Base-by-base conservation (phyloP, 2,329 filamentous ascomycete species). In the Chaetomium sp. region DNA sequence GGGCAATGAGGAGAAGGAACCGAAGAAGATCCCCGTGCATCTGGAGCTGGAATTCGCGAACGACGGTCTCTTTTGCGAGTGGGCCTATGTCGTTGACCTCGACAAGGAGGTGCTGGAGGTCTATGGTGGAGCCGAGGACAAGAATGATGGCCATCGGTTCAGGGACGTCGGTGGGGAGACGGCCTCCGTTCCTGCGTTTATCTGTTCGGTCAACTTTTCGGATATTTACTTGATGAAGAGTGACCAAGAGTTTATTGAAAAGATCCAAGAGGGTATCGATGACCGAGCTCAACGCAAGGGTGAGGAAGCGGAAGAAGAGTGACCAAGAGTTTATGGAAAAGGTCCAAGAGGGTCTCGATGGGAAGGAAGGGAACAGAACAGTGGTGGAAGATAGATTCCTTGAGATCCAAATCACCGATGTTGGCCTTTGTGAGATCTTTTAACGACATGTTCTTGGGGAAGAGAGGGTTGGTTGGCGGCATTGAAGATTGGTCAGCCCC, bases 81-180 rank as follows among this genome's bases (percentile, higher is more conserved):
- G 67, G 67, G 65, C 27, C 10, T 68, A 67, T 35, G 65, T 68
- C 33, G 29, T 67, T 4, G 65, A 68, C 35, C 64, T 68, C 12
- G 65, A 68, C 62, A 63, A 63, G 49, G 62, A 68, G 19, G 60
- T 65, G 25, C 16, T 67, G 7, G 67, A 68, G 62, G 60, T 68
- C 8, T 68, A 60, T 33, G 58, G 56, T 13, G 62, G 55, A n/a
- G 8, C 13, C 7, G 65, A 62, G 54, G 0, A 8, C 19, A 68
- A 67, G 60, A 38, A 63, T 13, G 60, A 65, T 1, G 49, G 54
- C 13, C 67, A 68, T 45, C 27, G 65, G 53, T 67, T 68, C 57
- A 53, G 56, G 57, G 60, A 63, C 23, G 65, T 68, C 13, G 65
- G 65, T 1, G 35, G 4, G n/a, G 13, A 29, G n/a, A 9, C 27